Conservation (phyloP, 192 early-diverging fungal species). For the Coemansia sp. region DNA sequence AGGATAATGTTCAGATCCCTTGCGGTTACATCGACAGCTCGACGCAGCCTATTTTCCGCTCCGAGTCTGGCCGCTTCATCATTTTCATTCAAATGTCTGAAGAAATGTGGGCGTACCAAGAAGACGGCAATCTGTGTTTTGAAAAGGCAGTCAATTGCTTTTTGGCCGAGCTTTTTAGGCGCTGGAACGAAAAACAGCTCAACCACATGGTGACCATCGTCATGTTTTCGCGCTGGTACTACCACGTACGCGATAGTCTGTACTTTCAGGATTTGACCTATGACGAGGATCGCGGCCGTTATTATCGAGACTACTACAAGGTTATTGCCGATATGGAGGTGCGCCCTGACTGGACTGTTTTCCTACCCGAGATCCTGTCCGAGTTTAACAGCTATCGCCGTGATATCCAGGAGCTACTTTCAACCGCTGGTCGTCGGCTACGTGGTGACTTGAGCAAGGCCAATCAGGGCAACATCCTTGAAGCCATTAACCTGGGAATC, state of each 20-base stretch:
- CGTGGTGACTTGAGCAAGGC: slow-evolving; percentile 79
- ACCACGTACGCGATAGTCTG: slow-evolving; percentile 53
- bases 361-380: slow-evolving; percentile 55
- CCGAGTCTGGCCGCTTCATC: slow-evolving; percentile 90
- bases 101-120: slow-evolving; percentile 98
- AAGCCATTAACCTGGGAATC: slow-evolving; percentile 93
- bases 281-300: slow-evolving; percentile 55
- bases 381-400: slow-evolving; percentile 47
- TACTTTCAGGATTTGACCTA: slow-evolving; percentile 48
- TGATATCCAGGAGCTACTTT: slow-evolving; percentile 45
- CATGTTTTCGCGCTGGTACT: slow-evolving; percentile 86
- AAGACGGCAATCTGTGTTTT: slow-evolving; percentile 93
- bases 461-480: slow-evolving; percentile 90
- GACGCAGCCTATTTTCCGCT: slow-evolving; percentile 86
- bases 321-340: slow-evolving; percentile 88
- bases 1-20: slow-evolving; percentile 58
- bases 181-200: slow-evolving; percentile 75
- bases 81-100: slow-evolving; percentile 94
- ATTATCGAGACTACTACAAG: slow-evolving; percentile 91
- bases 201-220: slow-evolving; percentile 97
- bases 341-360: slow-evolving; percentile 48
- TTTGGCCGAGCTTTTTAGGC: slow-evolving; percentile 80
- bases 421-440: slow-evolving; percentile 40
- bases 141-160: slow-evolving; percentile 90
- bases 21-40: slow-evolving; percentile 76